Conservation (phyloP, 2,329 filamentous ascomycete genomes). For the Ceratocystis eucalypticola region DNA sequence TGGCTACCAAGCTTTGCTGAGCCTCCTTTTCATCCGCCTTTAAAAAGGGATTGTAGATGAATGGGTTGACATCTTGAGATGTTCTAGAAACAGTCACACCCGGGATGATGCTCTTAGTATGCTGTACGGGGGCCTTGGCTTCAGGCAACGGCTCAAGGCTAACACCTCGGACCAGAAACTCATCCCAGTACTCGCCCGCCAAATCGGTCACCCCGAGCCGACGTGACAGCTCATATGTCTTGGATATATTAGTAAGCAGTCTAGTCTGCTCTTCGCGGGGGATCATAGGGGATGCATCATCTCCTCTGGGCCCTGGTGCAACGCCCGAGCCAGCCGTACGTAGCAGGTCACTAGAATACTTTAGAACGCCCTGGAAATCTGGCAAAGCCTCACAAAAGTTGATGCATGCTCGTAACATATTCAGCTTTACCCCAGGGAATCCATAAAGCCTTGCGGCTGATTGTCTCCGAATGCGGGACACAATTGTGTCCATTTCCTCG, state of each 20-base stretch:
- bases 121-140: conserved; percentile 50
- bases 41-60: conserved; percentile 89
- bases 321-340: conserved; percentile 69
- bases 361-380: conserved; percentile 79
- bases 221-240: conserved; percentile 64
- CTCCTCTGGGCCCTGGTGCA: conserved; percentile 55
- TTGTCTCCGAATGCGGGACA: conserved; percentile 47
- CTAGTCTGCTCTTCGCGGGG: conserved; percentile 71
- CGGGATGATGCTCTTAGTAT: conserved; percentile 43
- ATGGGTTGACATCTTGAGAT: conserved; percentile 60
- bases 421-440: conserved; percentile 65
- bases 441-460: conserved; percentile 55
- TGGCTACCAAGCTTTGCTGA: conserved; percentile 61
- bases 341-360: conserved; percentile 72
- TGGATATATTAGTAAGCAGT: conserved; percentile 71
- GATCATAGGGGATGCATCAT: conserved; percentile 57
- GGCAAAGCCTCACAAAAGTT: conserved; percentile 88
- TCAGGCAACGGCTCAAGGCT: conserved; percentile 51
- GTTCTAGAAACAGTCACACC: conserved; percentile 37
- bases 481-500: conserved; percentile 36
- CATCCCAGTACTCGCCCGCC: conserved; percentile 88
- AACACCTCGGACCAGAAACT: conserved; percentile 73
- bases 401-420: conserved; percentile 78
- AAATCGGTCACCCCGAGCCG: conserved; percentile 58
- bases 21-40: conserved; percentile 43